phyloP scores from a whole-genome alignment of 805 yeast genomes.

The Myxozyma kluyveri region DNA sequence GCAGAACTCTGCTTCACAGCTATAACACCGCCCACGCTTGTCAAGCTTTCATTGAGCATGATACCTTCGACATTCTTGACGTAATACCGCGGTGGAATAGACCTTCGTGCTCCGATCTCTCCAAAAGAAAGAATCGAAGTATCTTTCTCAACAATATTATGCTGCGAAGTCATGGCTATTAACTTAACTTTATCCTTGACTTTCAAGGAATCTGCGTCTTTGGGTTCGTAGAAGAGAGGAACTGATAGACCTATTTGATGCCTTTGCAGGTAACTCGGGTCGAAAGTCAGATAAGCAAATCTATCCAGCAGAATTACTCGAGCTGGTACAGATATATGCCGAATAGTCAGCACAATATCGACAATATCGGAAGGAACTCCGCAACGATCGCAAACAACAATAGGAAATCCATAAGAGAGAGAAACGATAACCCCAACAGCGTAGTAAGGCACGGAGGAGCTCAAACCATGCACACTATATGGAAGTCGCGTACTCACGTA shows the following conservation, averaged over 20 bases:
- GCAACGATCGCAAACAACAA: slow-evolving; percentile 25
- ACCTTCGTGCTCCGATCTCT: slow-evolving; percentile 24
- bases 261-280: slow-evolving; percentile 13
- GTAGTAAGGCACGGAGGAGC: slow-evolving; percentile 20
- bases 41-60: slow-evolving; percentile 15
- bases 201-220: neutral
- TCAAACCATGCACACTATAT: slow-evolving; percentile 27
- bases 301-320: slow-evolving; percentile 25
- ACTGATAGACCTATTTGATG: slow-evolving; percentile 11
- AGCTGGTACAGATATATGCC: slow-evolving; percentile 21
- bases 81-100: slow-evolving; percentile 27
- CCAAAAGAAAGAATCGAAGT: slow-evolving; percentile 11
- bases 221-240: slow-evolving; percentile 14
- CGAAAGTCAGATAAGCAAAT: slow-evolving; percentile 23
- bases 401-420: slow-evolving; percentile 14
- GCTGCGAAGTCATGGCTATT: slow-evolving; percentile 15
- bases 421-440: slow-evolving; percentile 24
- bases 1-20: slow-evolving; percentile 3
- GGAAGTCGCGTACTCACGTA: slow-evolving; percentile 26
- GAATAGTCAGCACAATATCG: slow-evolving; percentile 28
- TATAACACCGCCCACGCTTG: slow-evolving; percentile 26
- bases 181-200: slow-evolving; percentile 20
- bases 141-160: slow-evolving; percentile 17
- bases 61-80: slow-evolving; percentile 23
- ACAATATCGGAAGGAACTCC: slow-evolving; percentile 26